Conservation (phyloP, 1,284 basidiomycete species). For the Ustanciosporium gigantosporum region DNA sequence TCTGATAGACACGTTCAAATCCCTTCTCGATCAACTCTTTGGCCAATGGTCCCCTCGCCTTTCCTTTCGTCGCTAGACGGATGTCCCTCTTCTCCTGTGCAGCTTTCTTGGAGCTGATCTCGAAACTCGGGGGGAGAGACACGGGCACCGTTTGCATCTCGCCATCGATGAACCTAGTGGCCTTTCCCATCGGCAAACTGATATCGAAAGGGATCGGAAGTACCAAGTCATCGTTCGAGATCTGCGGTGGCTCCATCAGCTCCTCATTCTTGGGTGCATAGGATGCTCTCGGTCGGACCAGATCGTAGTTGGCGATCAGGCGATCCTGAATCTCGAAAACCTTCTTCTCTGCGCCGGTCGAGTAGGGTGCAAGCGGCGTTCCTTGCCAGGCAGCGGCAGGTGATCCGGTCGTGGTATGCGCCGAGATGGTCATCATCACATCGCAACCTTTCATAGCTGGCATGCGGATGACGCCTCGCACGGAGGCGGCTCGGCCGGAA, state of each 20-base stretch:
- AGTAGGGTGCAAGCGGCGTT: conserved; percentile 41
- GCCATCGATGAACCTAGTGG: conserved; percentile 50
- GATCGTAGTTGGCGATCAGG: conserved; percentile 32
- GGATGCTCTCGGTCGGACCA: conserved; percentile 23
- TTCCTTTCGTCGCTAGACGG: conserved; percentile 37
- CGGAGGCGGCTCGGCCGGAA: conserved; percentile 33
- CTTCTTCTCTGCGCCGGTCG: conserved; percentile 32
- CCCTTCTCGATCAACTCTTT: conserved; percentile 45
- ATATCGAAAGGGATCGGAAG: conserved; percentile 45
- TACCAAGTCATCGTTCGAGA: conserved; percentile 37
- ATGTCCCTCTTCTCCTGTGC: conserved; percentile 39
- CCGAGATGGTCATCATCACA: conserved; percentile 50
- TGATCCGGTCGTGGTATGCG: conserved; percentile 47
- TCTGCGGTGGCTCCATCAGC: conserved; percentile 28
- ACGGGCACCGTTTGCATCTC: conserved; percentile 46
- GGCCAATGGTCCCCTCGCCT: conserved; percentile 27
- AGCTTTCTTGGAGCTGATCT: conserved; percentile 47
- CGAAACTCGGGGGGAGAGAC: conserved; percentile 50
- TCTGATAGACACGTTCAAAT: conserved; percentile 44
- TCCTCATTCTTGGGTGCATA: conserved; percentile 36
- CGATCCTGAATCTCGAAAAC: conserved; percentile 46
- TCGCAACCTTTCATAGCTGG: conserved; percentile 36
- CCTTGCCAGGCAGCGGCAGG: conserved; percentile 54
- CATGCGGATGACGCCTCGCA: conserved; percentile 44
- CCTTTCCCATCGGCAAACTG: conserved; percentile 46